Base-by-base conservation (phyloP, 1,139 yeast species). In the Ogataea hybrid region DNA sequence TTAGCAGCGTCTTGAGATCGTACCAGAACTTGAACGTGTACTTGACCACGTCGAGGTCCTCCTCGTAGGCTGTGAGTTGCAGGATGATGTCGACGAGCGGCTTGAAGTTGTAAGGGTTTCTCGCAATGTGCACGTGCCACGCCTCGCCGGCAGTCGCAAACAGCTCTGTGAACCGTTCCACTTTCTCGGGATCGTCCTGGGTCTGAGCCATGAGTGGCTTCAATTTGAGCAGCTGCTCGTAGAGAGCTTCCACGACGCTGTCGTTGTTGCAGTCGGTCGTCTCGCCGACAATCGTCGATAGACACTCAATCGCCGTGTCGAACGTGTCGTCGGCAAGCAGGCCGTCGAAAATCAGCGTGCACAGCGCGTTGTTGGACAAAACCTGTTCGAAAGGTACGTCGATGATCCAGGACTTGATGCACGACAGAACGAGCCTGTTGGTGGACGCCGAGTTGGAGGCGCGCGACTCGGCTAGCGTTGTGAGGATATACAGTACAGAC, bases 111-210 rank as follows among this genome's bases (percentile, higher is more conserved):
- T 67, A 65, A 0, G 97, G 95, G 46, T 77, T 70, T 55, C 80
- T 81, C 6, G 95, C 92, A 43, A 90, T 79, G 28, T 86, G 70
- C 27, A 86, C 86, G 63, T 88, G 94, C 98, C 98, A 94, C 2
- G 95, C 76, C 63, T 90, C 97, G 47, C 96, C 96, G 2, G 97
- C 95, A 55, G 89, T 96, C 15, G 90, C 87, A 61, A 85, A 87
- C 36, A 94, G 64, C 56, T 92, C 73, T 0, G 95, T 79, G 47
- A 85, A 68, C 18, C 87, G 82, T 46, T 84, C 81, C 58, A 86
- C 77, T 21, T 77, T 71, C 41, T 87, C 95, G 1, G 79, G 71
- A 58, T 87, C 95, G 49, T 82, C 84, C 44, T 66, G 66, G 37
- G 66, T 63, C 31, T 65, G 68, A 8, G 60, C 54, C 49, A 84